phyloP scores from a whole-genome alignment of 2,329 filamentous ascomycete species.

The Cytospora piceae region DNA sequence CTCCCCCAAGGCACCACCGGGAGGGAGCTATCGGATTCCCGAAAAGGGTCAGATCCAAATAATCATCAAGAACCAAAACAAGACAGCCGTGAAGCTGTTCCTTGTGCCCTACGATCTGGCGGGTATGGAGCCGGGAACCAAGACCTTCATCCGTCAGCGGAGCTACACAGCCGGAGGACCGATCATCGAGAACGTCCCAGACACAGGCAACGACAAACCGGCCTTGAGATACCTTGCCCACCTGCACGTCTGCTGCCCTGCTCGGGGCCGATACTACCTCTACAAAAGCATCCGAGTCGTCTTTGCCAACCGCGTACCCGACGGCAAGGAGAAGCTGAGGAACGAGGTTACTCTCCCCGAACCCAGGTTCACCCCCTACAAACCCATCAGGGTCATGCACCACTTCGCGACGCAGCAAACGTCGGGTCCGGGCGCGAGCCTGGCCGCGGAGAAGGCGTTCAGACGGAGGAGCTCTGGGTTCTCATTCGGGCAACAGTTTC shows the following conservation, averaged over 20 bases:
- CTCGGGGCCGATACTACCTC: conserved; percentile 81
- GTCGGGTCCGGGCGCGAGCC: conserved; percentile 47
- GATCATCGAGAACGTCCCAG: conserved; percentile 69
- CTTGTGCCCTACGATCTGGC: conserved; percentile 89
- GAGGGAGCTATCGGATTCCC: conserved; percentile 91
- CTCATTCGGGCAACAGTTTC: conserved; percentile 38
- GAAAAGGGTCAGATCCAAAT: conserved; percentile 94
- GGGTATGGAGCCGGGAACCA: conserved; percentile 91
- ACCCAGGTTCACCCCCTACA: conserved; percentile 84
- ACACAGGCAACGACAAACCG: conserved; percentile 56
- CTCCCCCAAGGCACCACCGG: conserved; percentile 66
- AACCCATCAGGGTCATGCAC: conserved; percentile 62
- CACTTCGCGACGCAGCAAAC: conserved; percentile 34
- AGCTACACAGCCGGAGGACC: conserved; percentile 82
- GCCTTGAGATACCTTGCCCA: conserved; percentile 89
- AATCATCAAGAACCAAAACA: conserved; percentile 97
- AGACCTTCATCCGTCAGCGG: conserved; percentile 93
- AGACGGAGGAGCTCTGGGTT: conserved; percentile 61
- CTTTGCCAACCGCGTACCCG: conserved; percentile 94
- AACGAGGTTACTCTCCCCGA: conserved; percentile 91
- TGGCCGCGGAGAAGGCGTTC: conserved; percentile 63
- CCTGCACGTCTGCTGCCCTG: conserved; percentile 87
- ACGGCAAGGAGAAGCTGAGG: conserved; percentile 88
- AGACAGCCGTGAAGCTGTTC: conserved; percentile 96
- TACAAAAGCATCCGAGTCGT: conserved; percentile 93